A percentile compares a stretch with the other conserved stretches of the same genome.
These are phyloP conservation scores for Termitomyces sp. DNA, from an alignment of 768 basidiomycete genomes.

Conservation along the genomic window DNA sequence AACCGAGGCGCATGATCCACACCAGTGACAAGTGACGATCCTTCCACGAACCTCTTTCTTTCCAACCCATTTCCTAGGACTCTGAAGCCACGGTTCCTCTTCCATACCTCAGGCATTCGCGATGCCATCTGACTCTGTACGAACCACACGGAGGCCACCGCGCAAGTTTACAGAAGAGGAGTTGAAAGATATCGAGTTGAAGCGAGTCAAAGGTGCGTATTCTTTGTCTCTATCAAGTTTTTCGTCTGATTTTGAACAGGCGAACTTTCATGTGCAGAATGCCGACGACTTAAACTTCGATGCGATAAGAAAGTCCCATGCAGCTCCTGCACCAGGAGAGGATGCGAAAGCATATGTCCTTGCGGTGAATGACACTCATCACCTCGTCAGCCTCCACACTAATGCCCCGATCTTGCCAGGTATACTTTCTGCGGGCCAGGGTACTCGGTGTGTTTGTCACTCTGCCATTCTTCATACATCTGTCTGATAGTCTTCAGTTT, in stretches of 20 bases:
- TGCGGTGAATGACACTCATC: constrained; percentile 32
- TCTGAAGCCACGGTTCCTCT: background rate
- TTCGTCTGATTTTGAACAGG: constrained; percentile 24
- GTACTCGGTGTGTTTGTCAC: constrained; percentile 35
- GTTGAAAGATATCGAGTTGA: constrained; percentile 48
- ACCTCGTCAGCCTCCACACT: background rate
- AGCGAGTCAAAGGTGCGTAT: constrained; percentile 40
- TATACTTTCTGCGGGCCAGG: constrained; percentile 48
- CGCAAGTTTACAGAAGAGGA: constrained; percentile 48
- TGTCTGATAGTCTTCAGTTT: constrained; percentile 35
- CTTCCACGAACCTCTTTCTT: background rate
- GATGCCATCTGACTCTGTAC: constrained; percentile 44
- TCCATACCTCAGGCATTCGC: background rate
- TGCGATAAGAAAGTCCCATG: constrained; percentile 54
- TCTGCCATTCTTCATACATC: background rate
- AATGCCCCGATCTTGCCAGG: constrained; percentile 22
- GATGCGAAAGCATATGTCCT: constrained; percentile 65
- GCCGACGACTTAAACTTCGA: constrained; percentile 45
- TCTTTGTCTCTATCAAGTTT: background rate
- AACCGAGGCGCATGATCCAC: background rate
- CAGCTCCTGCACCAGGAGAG: constrained; percentile 48
- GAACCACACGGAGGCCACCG: constrained; percentile 34
- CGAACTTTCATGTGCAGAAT: constrained; percentile 53
- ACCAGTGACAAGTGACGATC: background rate
- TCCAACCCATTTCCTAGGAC: background rate